These are phyloP conservation scores for Trichoderma breve DNA, from an alignment of 2,329 filamentous ascomycete genomes.

Conservation along the genomic window DNA sequence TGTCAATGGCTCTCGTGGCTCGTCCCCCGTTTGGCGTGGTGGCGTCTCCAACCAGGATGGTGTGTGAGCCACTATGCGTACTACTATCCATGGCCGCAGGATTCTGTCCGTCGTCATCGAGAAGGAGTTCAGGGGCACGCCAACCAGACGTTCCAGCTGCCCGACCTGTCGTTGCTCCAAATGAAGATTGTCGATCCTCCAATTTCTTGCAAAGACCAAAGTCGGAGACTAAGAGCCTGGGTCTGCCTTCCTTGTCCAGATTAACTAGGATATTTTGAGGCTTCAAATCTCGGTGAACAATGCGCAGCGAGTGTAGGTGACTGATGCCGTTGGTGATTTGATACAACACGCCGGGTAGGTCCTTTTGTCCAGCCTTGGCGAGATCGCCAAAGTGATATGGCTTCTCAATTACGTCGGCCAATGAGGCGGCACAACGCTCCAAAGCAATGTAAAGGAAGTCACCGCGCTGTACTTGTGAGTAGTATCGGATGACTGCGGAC, in stretches of 20 bases:
- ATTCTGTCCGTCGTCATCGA: slow-evolving; percentile 68
- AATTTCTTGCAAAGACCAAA: slow-evolving; percentile 98
- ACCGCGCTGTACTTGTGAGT: slow-evolving; percentile 81
- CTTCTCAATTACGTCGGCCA: slow-evolving; percentile 86
- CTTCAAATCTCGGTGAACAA: slow-evolving; percentile 96
- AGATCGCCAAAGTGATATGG: slow-evolving; percentile 65
- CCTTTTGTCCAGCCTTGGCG: slow-evolving; percentile 68
- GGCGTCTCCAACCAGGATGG: slow-evolving; percentile 51
- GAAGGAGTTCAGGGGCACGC: slow-evolving; percentile 90
- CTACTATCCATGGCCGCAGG: slow-evolving; percentile 49
- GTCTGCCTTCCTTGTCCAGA: slow-evolving; percentile 65
- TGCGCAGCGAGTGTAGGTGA: slow-evolving; percentile 85
- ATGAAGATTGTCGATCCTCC: slow-evolving; percentile 89
- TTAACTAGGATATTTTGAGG: slow-evolving; percentile 94
- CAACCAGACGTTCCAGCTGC: slow-evolving; percentile 92
- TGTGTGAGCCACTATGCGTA: slow-evolving; percentile 60
- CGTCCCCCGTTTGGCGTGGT: slow-evolving; percentile 61
- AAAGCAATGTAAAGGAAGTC: slow-evolving; percentile 95
- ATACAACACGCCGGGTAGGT: slow-evolving; percentile 76
- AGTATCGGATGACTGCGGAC: slow-evolving; percentile 81
- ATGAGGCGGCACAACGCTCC: slow-evolving; percentile 87
- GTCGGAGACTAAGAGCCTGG: slow-evolving; percentile 92
- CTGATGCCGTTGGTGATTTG: slow-evolving; percentile 88
- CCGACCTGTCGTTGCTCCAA: slow-evolving; percentile 90
- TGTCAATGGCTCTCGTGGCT: slow-evolving; percentile 93